A percentile compares a stretch with the other conserved stretches of the same genome.
phyloP scores from a whole-genome alignment of 1,139 yeast genomes.

The Groenewaldozyma auringiensis region DNA sequence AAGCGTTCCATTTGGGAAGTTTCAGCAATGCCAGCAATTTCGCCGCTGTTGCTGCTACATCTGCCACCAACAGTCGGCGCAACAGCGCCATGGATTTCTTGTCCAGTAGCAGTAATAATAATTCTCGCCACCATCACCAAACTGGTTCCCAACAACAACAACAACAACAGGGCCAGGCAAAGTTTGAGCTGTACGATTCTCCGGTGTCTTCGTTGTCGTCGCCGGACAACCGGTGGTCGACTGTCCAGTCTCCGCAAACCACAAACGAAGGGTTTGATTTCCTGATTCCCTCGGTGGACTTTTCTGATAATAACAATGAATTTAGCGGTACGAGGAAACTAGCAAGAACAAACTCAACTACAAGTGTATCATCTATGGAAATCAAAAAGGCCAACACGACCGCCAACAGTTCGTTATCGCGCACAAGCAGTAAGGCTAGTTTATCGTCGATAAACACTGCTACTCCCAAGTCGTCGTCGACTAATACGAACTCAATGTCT shows the following conservation, averaged over 20 bases:
- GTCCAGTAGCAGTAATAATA: neutral
- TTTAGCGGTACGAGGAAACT: neutral
- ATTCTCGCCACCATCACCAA: neutral
- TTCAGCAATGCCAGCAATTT: slow-evolving; percentile 3
- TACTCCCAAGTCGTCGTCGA: neutral
- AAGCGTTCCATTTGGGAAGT: slow-evolving; percentile 1
- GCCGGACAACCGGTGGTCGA: neutral
- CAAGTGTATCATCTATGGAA: slow-evolving; percentile 1
- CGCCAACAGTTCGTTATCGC: neutral
- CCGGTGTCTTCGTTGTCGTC: neutral
- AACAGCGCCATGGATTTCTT: neutral
- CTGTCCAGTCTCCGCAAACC: neutral
- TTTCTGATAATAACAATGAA: neutral
- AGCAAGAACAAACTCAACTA: slow-evolving; percentile 1
- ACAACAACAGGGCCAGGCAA: neutral
- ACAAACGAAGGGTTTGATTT: neutral
- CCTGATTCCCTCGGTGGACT: neutral
- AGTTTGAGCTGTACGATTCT: neutral
- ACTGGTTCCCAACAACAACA: neutral
- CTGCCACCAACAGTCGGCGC: neutral
- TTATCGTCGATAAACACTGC: neutral
- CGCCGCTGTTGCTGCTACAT: slow-evolving; percentile 1
- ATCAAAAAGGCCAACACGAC: neutral
- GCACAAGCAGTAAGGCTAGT: neutral
- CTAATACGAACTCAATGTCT: neutral